These are phyloP conservation scores for Lactarius quietus DNA, from an alignment of 768 basidiomycete species.

Conservation along the genomic window DNA sequence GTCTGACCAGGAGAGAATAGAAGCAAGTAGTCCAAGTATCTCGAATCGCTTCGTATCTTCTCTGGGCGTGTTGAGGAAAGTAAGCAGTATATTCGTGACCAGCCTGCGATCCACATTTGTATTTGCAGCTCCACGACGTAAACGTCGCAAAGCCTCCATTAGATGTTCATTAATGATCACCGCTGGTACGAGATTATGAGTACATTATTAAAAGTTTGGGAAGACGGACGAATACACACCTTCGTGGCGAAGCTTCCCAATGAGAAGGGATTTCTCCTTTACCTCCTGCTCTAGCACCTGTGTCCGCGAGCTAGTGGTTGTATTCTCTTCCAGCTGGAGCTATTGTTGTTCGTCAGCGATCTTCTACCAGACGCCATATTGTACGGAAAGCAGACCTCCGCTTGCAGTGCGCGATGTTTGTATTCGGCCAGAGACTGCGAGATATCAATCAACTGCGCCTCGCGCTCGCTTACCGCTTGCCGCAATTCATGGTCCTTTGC, in stretches of 20 bases:
- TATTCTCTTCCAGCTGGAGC: constrained; percentile 73
- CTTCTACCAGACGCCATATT: neutral
- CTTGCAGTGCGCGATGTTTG: constrained; percentile 81
- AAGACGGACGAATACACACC: constrained; percentile 44
- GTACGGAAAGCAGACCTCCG: constrained; percentile 56
- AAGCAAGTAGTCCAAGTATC: constrained; percentile 85
- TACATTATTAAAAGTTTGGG: constrained; percentile 6
- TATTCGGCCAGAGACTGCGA: constrained; percentile 85
- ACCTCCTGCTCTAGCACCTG: constrained; percentile 82
- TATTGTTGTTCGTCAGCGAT: constrained; percentile 32
- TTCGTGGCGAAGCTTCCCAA: constrained; percentile 95
- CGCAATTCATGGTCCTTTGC: constrained; percentile 90
- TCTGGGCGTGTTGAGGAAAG: constrained; percentile 86
- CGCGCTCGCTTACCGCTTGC: constrained; percentile 79
- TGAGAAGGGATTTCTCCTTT: constrained; percentile 92
- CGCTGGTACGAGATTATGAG: constrained; percentile 43
- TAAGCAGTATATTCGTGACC: constrained; percentile 89
- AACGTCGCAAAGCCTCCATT: constrained; percentile 93
- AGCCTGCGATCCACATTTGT: constrained; percentile 92
- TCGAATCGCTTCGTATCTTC: constrained; percentile 95
- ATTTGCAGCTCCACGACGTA: constrained; percentile 77
- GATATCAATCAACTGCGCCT: constrained; percentile 62
- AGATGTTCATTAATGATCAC: constrained; percentile 98
- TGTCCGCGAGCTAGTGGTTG: constrained; percentile 60
- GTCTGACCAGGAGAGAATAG: constrained; percentile 92